phyloP scores from a whole-genome alignment of 257 asterid species.

The Nicotiana tomentosiformis region DNA sequence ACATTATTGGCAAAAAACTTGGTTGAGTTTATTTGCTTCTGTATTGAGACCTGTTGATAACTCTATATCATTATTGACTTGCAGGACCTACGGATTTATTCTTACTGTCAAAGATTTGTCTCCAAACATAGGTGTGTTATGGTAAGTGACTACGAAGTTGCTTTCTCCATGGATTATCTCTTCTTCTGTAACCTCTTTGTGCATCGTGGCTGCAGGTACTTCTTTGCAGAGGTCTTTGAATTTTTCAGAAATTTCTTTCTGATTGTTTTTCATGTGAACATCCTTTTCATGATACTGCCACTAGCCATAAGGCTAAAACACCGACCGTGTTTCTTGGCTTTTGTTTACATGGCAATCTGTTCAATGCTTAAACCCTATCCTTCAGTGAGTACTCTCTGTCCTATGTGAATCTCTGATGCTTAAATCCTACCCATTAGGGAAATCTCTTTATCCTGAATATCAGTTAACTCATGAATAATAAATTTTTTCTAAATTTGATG shows the following conservation, averaged over 20 bases:
- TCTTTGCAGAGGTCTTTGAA: constrained; percentile 97
- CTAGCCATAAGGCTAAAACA: constrained; percentile 81
- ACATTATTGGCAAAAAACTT: constrained; percentile 12
- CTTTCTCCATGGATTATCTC: constrained; percentile 5
- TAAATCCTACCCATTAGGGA: not conserved
- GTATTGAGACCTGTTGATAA: constrained; percentile 14
- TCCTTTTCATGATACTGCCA: constrained; percentile 84
- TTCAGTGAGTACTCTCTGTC: constrained; percentile 62
- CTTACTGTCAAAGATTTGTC: constrained; percentile 84
- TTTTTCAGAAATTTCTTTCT: constrained; percentile 89
- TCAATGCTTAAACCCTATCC: constrained; percentile 95
- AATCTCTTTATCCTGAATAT: not conserved
- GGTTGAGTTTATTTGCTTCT: constrained; percentile 13
- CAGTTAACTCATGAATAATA: not conserved
- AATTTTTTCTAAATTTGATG: not conserved
- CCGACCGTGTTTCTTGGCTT: constrained; percentile 91
- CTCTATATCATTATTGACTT: constrained; percentile 16
- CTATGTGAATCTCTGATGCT: not conserved
- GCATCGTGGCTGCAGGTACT: constrained; percentile 65
- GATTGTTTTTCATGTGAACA: constrained; percentile 88
- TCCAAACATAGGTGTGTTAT: constrained; percentile 90
- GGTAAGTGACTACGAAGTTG: constrained; percentile 41
- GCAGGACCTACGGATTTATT: constrained; percentile 93
- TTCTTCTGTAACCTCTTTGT: constrained; percentile 13
- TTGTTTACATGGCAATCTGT: constrained; percentile 77